phyloP scores from a whole-genome alignment of 176 grass and related monocot species.

The Musa acuminata region DNA sequence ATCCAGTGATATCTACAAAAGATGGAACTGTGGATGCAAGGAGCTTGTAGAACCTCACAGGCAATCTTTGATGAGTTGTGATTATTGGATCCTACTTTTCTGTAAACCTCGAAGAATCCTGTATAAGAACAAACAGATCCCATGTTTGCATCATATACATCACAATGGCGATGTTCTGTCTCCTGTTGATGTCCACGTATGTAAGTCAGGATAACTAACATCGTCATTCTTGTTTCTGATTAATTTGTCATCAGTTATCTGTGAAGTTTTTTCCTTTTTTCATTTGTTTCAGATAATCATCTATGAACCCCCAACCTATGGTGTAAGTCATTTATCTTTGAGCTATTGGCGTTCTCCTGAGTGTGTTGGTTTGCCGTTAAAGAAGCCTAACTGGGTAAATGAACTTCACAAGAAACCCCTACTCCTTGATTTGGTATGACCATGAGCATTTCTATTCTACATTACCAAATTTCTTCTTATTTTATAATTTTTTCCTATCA shows the following conservation, averaged over 20 bases:
- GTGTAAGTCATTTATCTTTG: constrained; percentile 70
- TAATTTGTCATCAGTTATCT: constrained; percentile 13
- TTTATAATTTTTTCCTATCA: constrained; percentile 3
- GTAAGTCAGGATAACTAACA: constrained; percentile 44
- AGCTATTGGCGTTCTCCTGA: constrained; percentile 35
- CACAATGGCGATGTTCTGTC: constrained; percentile 33
- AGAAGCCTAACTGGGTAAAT: constrained; percentile 69
- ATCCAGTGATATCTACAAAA: constrained; percentile 11
- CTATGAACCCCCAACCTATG: constrained; percentile 57
- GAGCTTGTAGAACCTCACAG: constrained; percentile 48
- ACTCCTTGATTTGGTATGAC: constrained; percentile 66
- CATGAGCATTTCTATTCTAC: constrained; percentile 7
- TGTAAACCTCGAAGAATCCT: constrained; percentile 32
- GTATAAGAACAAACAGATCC: constrained; percentile 33
- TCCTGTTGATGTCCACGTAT: constrained; percentile 74
- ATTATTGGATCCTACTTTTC: constrained; percentile 45
- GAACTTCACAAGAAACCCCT: constrained; percentile 42
- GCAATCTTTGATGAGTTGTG: constrained; percentile 39
- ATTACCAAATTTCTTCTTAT: neutral
- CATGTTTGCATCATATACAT: constrained; percentile 46
- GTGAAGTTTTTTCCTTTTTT: neutral
- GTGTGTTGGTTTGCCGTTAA: constrained; percentile 26
- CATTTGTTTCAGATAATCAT: constrained; percentile 60
- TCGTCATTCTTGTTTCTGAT: neutral
- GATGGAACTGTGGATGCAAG: constrained; percentile 34